Percentiles rank a stretch among this genome's conserved stretches.
These are phyloP conservation scores for Dendrocalamus sinicus DNA, from an alignment of 176 grass and related monocot genomes.

Conservation along the genomic window DNA sequence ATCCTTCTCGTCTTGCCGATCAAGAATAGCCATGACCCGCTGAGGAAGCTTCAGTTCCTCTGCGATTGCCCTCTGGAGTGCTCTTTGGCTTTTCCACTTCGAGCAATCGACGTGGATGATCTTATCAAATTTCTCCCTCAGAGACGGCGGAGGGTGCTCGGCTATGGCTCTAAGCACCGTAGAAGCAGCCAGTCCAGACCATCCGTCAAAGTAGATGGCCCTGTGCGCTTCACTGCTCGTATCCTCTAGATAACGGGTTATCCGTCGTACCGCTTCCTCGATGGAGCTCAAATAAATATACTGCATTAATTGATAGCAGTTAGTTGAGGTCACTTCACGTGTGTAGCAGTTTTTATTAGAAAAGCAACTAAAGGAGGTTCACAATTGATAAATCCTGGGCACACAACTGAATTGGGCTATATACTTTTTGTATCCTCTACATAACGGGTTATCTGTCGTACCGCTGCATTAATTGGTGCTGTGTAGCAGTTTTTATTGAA, in stretches of 20 bases:
- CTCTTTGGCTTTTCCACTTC: neutral
- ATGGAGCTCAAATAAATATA: fast-evolving
- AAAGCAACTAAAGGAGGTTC: neutral
- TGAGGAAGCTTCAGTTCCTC: neutral
- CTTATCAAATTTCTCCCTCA: neutral
- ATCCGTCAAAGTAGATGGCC: neutral
- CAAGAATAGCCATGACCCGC: neutral
- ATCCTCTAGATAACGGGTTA: neutral
- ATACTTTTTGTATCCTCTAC: no score
- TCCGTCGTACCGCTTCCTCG: fast-evolving
- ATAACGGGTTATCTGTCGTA: no score
- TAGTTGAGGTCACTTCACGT: neutral
- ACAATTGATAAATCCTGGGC: no score
- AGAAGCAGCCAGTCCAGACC: neutral
- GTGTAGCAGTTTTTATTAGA: neutral
- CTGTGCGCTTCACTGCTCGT: neutral
- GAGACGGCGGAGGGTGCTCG: fast-evolving
- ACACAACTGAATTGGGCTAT: no score
- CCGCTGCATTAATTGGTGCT: no score
- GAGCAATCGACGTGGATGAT: neutral
- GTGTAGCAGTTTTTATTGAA: no score
- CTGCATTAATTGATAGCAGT: neutral
- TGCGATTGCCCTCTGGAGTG: neutral
- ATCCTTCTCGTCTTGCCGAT: neutral
- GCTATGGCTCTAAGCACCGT: neutral